Conservation (phyloP, 306 rosid species). For the Corylus americana region DNA sequence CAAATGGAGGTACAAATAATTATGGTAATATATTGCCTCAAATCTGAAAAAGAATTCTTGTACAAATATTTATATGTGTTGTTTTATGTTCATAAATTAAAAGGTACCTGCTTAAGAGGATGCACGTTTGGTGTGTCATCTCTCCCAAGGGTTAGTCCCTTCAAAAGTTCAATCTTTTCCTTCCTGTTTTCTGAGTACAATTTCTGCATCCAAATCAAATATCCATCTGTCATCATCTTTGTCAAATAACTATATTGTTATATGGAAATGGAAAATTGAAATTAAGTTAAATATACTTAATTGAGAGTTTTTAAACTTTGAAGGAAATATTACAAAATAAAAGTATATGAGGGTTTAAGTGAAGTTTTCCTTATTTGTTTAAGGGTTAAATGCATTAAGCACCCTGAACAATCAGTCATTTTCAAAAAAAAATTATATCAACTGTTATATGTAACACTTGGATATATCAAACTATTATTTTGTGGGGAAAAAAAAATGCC, state of each 20-base stretch:
- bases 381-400: too few relatives aligned
- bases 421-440: too few relatives aligned
- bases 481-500: too few relatives aligned
- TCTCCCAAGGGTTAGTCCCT: conserved; percentile 58
- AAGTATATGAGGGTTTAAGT: too few relatives aligned
- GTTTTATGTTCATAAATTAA: not conserved
- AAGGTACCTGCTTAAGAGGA: conserved; percentile 62
- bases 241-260: not conserved
- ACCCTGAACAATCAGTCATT: too few relatives aligned
- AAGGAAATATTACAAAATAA: too few relatives aligned
- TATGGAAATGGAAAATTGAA: not conserved
- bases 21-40: not conserved
- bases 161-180: conserved; percentile 76
- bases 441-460: too few relatives aligned
- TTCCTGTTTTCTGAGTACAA: conserved; percentile 68
- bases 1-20: not conserved
- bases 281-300: too few relatives aligned
- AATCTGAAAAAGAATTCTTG: too few relatives aligned
- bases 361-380: too few relatives aligned
- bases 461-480: too few relatives aligned
- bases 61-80: not conserved
- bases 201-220: conserved; percentile 43
- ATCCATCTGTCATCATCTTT: not conserved
- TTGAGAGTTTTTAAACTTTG: too few relatives aligned
- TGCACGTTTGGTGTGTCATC: conserved; percentile 46